phyloP scores from a whole-genome alignment of 306 rosid genomes.

The Pterocarpus macrocarpus region DNA sequence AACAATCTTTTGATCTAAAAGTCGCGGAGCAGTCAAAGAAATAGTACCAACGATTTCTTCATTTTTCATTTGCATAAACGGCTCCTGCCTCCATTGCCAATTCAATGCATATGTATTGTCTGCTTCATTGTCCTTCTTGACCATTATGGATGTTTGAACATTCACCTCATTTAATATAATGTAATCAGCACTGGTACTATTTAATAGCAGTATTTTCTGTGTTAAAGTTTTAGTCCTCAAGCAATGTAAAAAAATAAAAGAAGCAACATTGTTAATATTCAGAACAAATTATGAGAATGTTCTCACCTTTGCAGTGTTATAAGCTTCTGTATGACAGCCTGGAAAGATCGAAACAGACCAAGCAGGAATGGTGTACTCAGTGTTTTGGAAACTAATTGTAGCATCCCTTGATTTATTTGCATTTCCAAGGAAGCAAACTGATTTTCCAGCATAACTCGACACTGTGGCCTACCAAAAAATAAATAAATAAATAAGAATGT shows the following conservation, averaged over 20 bases:
- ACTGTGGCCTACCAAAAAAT: slow-evolving; percentile 42
- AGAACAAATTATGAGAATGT: background rate
- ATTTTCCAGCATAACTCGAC: slow-evolving; percentile 34
- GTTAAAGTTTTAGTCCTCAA: too few species aligned
- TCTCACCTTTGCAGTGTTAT: slow-evolving; percentile 55
- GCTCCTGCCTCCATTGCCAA: slow-evolving; percentile 53
- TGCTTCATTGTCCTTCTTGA: background rate
- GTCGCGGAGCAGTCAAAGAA: background rate
- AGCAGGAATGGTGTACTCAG: slow-evolving; percentile 41
- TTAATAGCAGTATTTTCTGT: too few species aligned
- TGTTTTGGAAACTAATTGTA: slow-evolving; percentile 35
- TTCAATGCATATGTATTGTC: background rate
- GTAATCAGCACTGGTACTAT: background rate
- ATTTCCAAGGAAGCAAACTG: slow-evolving; percentile 51
- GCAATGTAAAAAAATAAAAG: too few species aligned
- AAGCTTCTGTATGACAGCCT: slow-evolving; percentile 46
- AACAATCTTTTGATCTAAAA: slow-evolving; percentile 49
- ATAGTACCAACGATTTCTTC: slow-evolving; percentile 11
- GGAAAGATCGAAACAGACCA: slow-evolving; percentile 53
- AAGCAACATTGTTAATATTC: too few species aligned
- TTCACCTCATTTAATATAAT: slow-evolving; percentile 40
- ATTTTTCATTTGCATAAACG: background rate
- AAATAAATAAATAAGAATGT: background rate
- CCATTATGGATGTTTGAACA: slow-evolving; percentile 45
- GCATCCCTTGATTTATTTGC: background rate